phyloP scores from a whole-genome alignment of 805 yeast genomes.

The Metschnikowia similis region DNA sequence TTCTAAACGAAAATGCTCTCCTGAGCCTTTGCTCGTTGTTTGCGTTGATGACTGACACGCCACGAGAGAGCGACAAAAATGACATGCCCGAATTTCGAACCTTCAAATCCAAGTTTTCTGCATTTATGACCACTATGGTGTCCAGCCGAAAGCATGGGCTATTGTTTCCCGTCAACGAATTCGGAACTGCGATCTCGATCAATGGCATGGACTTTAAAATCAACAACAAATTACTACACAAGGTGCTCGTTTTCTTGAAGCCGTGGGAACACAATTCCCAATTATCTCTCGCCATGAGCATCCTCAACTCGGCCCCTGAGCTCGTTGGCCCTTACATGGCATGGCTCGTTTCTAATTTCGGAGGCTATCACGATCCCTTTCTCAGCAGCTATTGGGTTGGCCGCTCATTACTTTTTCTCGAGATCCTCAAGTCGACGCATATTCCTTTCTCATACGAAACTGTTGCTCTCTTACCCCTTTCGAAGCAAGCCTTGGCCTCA shows the following conservation, averaged over 20 bases:
- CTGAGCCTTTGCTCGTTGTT: slow-evolving; percentile 53
- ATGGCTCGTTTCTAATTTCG: slow-evolving; percentile 49
- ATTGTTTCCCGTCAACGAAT: slow-evolving; percentile 42
- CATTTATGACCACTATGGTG: slow-evolving; percentile 46
- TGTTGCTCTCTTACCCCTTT: slow-evolving; percentile 61
- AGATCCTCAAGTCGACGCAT: slow-evolving; percentile 50
- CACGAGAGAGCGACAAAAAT: slow-evolving; percentile 12
- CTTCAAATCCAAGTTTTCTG: slow-evolving; percentile 28
- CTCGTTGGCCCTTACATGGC: slow-evolving; percentile 67
- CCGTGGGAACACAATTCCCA: slow-evolving; percentile 79
- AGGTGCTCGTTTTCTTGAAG: slow-evolving; percentile 59
- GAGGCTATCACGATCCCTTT: slow-evolving; percentile 75
- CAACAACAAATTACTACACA: slow-evolving; percentile 64
- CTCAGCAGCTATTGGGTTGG: slow-evolving; percentile 81
- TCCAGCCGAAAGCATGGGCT: slow-evolving; percentile 49
- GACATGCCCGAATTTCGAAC: slow-evolving; percentile 34
- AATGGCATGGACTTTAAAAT: slow-evolving; percentile 53
- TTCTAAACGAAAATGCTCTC: slow-evolving; percentile 74
- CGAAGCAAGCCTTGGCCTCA: slow-evolving; percentile 53
- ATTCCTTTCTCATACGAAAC: slow-evolving; percentile 51
- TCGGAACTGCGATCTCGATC: slow-evolving; percentile 45
- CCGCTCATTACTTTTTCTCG: slow-evolving; percentile 56
- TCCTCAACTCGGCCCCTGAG: slow-evolving; percentile 59
- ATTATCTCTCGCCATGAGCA: slow-evolving; percentile 46
- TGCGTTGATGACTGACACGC: slow-evolving; percentile 4